Base-by-base conservation (phyloP, 2,329 filamentous ascomycete genomes). In the Pseudocercospora crystallina region DNA sequence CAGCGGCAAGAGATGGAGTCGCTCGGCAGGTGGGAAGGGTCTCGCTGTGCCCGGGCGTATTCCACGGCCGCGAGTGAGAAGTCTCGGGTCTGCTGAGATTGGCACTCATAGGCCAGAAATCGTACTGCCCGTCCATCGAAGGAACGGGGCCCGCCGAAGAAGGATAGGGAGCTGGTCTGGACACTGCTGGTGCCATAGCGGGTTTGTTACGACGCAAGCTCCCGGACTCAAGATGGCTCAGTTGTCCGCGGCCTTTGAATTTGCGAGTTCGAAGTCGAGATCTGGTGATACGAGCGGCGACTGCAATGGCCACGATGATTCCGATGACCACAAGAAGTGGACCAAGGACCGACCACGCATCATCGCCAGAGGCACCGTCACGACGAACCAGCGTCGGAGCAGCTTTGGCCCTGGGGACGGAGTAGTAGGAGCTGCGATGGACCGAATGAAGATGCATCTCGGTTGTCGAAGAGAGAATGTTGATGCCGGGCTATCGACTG, bases 351-450 rank as follows among this genome's bases (percentile, higher is more conserved):
- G 29, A 34, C 48, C 48, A 51, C 15, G 38, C 36, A 5, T 37
- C n/a, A 5, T 32, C 42, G 35, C 48, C 48, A 11, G 34, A 38
- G 12, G 17, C 35, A 1, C 20, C 26, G 31, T 51, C 49, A 40
- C 47, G 53, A 39, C 47, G 52, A 47, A 38, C 48, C 30, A 50
- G 20, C 40, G 41, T 41, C n/a, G 32, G 26, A 31, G 48, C 44
- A 10, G 33, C n/a, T 11, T 32, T 11, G 29, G 36, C 17, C 13
- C 15, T 31, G 3, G 36, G 30, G 34, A 13, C 43, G 8, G 36
- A 15, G 40, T 55, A 55, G 40, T 55, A 45, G 11, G 17, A 41
- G 36, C 48, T 51, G 34, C 40, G 44, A 36, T 55, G 48, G 30
- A 51, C 40, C 20, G 44, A 29, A 13, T 30, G 36, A 17, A 49